phyloP scores from a whole-genome alignment of 495 filamentous ascomycete genomes.

The Evernia prunastri region DNA sequence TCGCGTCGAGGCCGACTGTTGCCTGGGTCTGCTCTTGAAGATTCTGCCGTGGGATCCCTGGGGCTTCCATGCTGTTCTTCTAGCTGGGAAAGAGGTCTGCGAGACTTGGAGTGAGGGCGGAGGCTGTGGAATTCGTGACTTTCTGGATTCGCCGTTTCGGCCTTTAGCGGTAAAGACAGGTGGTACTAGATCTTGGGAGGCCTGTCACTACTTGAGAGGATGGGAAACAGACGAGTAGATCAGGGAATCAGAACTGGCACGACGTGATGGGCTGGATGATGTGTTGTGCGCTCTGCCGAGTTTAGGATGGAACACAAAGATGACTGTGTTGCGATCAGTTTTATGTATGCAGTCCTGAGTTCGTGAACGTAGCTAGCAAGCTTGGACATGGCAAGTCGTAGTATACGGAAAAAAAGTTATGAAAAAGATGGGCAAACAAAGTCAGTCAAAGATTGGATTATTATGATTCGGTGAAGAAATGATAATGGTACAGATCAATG shows the following conservation, averaged over 20 bases:
- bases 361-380: background rate
- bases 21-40: background rate
- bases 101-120: background rate
- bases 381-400: background rate
- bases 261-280: background rate
- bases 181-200: background rate
- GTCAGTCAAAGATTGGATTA: background rate
- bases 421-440: background rate
- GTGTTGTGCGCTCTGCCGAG: background rate
- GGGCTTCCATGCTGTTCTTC: background rate
- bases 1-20: background rate
- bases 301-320: background rate
- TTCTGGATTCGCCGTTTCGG: background rate
- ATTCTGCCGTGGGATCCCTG: background rate
- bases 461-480: background rate
- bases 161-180: background rate
- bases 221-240: background rate
- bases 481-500: background rate
- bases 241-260: background rate
- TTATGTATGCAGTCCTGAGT: background rate
- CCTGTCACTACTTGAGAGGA: background rate
- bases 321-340: no score
- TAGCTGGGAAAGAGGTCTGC: background rate
- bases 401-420: background rate
- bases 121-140: background rate